Base-by-base conservation (phyloP, 1,284 basidiomycete species). In the Leucoagaricus sp. region DNA sequence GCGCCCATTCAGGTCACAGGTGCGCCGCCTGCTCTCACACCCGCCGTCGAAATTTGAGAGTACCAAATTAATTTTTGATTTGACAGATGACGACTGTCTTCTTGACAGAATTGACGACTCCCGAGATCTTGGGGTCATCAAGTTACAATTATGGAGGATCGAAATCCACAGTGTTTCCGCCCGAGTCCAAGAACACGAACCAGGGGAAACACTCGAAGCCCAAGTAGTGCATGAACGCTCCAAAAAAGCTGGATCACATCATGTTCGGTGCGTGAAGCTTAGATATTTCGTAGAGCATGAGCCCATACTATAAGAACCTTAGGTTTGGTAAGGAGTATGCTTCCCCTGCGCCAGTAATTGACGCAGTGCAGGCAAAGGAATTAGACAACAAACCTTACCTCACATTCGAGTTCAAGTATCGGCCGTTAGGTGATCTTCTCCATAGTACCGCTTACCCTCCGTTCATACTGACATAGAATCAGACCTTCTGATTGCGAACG, bases 391-490 rank as follows among this genome's bases (percentile, higher is more conserved):
- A 52, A 38, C 66, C 64, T 9, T 60, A 62, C 48, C 59, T 61
- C 26, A 63, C 62, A 5, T 69, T 69, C 48, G 63, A 56, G 6
- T 70, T 69, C 60, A 65, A 61, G 46, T 70, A 70, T 51, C 53
- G 66, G 33, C 66, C 67, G 10, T 53, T 67, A 29, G 61, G 68
- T 67, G 10, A 38, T 23, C 9, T 4, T 15, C 13, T 23, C 31
- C n/a, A 29, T 2, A 12, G 12, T 17, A 1, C 33, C 34, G 15
- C 25, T 17, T 50, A 23, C 12, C 10, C 34, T n/a, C n/a, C n/a
- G n/a, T 2, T 28, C 42, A 6, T 17, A 12, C 28, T 34, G 13
- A 28, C 19, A n/a, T 23, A 5, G 3, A 23, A 26, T 2, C 40
- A 59, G 58, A 59, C 19, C 41, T 60, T 26, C 38, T 60, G 7